These are phyloP conservation scores for Pholiota microspora DNA, from an alignment of 768 basidiomycete genomes.

Conservation along the genomic window DNA sequence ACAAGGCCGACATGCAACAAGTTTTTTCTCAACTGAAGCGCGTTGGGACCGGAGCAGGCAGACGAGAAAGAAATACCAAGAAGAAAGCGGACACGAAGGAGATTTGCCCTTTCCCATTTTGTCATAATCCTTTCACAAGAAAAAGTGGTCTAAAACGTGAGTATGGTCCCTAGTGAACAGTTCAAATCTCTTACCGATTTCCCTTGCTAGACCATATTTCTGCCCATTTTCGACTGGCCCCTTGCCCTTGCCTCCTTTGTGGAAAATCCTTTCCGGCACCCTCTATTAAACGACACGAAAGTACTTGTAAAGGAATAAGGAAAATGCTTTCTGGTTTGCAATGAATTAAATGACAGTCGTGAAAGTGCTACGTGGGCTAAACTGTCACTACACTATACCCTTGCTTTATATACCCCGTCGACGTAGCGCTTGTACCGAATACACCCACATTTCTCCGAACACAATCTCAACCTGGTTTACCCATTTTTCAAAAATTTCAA, in stretches of 20 bases:
- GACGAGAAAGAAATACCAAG: neutral
- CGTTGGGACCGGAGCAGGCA: neutral
- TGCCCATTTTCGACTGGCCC: slow-evolving; percentile 1
- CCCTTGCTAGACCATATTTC: neutral
- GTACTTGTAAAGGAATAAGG: neutral
- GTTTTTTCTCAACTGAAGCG: neutral
- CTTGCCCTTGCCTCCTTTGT: neutral
- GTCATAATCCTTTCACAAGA: neutral
- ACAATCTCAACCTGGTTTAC: no score
- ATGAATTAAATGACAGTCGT: neutral
- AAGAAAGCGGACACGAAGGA: neutral
- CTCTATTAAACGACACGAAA: neutral
- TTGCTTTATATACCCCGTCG: neutral
- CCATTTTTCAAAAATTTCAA: no score
- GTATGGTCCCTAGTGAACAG: neutral
- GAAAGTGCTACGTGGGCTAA: no score
- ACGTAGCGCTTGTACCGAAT: no score
- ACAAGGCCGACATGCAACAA: neutral
- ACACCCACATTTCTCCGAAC: no score
- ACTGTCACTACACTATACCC: no score
- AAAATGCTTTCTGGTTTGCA: neutral
- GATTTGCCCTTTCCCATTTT: neutral
- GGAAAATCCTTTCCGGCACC: neutral
- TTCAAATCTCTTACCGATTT: neutral
- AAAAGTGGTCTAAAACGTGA: neutral